These are phyloP conservation scores for Crucibulum parvulum DNA, from an alignment of 1,284 basidiomycete species.

Conservation along the genomic window DNA sequence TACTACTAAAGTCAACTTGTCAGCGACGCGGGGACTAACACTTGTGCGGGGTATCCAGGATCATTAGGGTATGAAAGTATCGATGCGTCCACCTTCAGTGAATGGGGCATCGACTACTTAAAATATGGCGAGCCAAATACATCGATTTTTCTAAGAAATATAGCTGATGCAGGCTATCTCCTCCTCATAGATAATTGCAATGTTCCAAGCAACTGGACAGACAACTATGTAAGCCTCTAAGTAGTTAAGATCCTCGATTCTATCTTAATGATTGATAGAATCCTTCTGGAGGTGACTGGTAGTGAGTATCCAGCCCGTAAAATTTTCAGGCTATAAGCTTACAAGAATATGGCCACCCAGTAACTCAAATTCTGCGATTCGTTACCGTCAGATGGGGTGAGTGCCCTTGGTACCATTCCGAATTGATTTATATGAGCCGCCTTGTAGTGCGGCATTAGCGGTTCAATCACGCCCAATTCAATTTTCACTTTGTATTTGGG, in stretches of 20 bases:
- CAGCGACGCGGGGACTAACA: constrained; percentile 61
- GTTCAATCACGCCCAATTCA: constrained; percentile 50
- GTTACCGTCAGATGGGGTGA: constrained; percentile 61
- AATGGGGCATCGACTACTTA: constrained; percentile 64
- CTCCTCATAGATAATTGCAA: constrained; percentile 58
- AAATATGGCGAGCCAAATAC: constrained; percentile 51
- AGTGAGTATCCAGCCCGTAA: constrained; percentile 41
- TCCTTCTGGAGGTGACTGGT: constrained; percentile 52
- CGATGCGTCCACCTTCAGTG: constrained; percentile 57
- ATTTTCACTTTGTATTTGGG: constrained; percentile 60
- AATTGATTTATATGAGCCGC: neutral
- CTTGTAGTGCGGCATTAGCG: constrained; percentile 48
- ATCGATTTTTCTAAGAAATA: neutral
- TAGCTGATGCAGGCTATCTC: neutral
- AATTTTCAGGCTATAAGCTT: neutral
- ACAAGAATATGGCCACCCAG: constrained; percentile 25
- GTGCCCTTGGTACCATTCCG: constrained; percentile 17
- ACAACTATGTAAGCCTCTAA: constrained; percentile 39
- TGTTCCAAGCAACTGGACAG: constrained; percentile 59
- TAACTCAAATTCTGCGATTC: constrained; percentile 61
- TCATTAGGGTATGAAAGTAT: constrained; percentile 54
- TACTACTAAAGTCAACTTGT: neutral
- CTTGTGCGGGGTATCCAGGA: constrained; percentile 60
- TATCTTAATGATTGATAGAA: constrained; percentile 25
- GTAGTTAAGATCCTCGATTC: neutral